Conservation (phyloP, 805 yeast species). For the Ogataea pignaliae region DNA sequence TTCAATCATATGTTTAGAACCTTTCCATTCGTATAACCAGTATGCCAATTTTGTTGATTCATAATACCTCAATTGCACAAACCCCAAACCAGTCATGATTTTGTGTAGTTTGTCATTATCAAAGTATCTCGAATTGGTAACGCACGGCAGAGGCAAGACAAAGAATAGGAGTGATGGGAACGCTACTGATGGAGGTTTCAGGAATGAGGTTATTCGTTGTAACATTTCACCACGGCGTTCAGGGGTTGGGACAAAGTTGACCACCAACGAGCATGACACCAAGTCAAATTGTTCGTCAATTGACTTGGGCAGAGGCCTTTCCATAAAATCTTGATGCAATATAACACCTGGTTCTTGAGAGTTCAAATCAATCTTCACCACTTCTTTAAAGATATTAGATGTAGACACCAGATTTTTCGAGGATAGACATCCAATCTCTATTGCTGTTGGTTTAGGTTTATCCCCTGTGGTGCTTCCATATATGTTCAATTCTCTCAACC, state of each 20-base stretch:
- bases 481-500: slow-evolving; percentile 45
- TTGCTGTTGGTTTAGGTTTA: slow-evolving; percentile 34
- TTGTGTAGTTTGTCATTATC: slow-evolving; percentile 36
- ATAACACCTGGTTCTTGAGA: slow-evolving; percentile 68
- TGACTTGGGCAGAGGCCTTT: slow-evolving; percentile 52
- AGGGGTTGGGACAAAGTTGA: slow-evolving; percentile 82
- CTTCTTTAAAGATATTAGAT: slow-evolving; percentile 44
- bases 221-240: slow-evolving; percentile 75
- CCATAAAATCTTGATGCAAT: slow-evolving; percentile 78
- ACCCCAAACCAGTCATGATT: slow-evolving; percentile 63
- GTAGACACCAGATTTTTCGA: slow-evolving; percentile 65
- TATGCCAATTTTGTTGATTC: slow-evolving; percentile 72
- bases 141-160: slow-evolving; percentile 87
- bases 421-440: slow-evolving; percentile 83
- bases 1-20: slow-evolving; percentile 15
- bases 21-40: slow-evolving; percentile 55
- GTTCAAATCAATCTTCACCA: slow-evolving; percentile 71
- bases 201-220: slow-evolving; percentile 49
- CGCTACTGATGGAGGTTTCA: slow-evolving; percentile 34
- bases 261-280: slow-evolving; percentile 79
- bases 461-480: background rate
- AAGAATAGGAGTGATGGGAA: slow-evolving; percentile 50
- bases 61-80: slow-evolving; percentile 38
- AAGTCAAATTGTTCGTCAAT: slow-evolving; percentile 51
- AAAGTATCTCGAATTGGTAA: slow-evolving; percentile 77